Evolutionary conservation across 345 rosid genomes (phyloP).

Genomic region (Passiflora organensis): DNA sequence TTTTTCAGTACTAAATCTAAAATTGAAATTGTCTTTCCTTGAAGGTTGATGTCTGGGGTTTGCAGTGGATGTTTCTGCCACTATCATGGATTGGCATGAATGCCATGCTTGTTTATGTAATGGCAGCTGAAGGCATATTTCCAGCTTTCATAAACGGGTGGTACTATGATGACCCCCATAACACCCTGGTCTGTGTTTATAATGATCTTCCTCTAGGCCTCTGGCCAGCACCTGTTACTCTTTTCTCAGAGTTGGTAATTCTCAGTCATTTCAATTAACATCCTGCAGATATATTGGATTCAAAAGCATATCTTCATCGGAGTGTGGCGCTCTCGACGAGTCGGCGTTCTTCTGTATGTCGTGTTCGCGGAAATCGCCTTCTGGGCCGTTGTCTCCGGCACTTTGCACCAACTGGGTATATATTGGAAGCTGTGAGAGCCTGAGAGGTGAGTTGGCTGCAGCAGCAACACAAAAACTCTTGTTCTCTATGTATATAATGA

Average conservation of each 20-base stretch:
- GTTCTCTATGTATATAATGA: no score
- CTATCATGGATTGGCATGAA: slow-evolving; percentile 92
- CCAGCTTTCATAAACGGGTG: slow-evolving; percentile 87
- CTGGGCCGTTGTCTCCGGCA: slow-evolving; percentile 59
- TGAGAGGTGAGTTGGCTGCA: no score
- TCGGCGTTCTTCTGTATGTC: slow-evolving; percentile 60
- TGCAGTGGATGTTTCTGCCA: slow-evolving; percentile 47
- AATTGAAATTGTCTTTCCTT: not conserved
- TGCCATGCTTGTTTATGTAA: slow-evolving; percentile 87
- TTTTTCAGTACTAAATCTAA: not conserved
- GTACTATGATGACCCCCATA: slow-evolving; percentile 64
- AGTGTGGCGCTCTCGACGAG: slow-evolving; percentile 60
- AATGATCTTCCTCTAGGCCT: not conserved
- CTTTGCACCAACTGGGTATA: slow-evolving; percentile 42
- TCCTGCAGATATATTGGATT: slow-evolving; percentile 60
- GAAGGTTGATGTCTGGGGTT: slow-evolving; percentile 63
- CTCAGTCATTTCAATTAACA: not conserved
- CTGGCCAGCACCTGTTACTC: not conserved
- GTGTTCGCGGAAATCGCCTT: slow-evolving; percentile 72
- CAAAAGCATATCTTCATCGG: slow-evolving; percentile 52
- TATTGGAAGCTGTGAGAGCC: slow-evolving; percentile 69
- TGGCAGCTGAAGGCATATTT: slow-evolving; percentile 92
- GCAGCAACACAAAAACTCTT: not conserved
- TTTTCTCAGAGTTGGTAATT: no score
- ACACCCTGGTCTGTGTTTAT: slow-evolving; percentile 49